These are phyloP conservation scores for Helicocarpus griseus DNA, from an alignment of 2,329 filamentous ascomycete species.

Conservation along the genomic window DNA sequence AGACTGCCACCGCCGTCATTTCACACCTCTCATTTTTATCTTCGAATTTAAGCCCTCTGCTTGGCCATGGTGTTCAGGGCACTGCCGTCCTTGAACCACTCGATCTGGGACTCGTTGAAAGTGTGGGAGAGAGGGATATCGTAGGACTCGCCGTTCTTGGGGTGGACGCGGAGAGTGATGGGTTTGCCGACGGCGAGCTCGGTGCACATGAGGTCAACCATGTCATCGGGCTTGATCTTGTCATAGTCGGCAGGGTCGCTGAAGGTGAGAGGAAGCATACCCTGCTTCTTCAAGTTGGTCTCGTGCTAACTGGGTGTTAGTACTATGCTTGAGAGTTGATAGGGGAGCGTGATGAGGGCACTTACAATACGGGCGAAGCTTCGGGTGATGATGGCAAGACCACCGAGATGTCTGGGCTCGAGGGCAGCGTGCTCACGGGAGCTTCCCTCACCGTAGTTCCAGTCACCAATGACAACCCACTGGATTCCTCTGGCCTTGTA, in stretches of 20 bases:
- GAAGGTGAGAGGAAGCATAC: conserved; percentile 98
- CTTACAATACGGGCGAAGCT: conserved; percentile 85
- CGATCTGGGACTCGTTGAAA: conserved; percentile 94
- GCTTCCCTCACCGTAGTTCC: conserved; percentile 97
- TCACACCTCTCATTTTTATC: not conserved
- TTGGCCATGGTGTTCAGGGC: conserved; percentile 99
- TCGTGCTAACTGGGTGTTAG: conserved; percentile 55
- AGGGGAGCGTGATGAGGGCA: conserved; percentile 11
- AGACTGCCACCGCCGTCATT: not conserved
- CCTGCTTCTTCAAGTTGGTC: conserved; percentile 99
- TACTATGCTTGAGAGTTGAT: not conserved
- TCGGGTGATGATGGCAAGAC: conserved; percentile 90
- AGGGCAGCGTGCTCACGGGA: conserved; percentile 98
- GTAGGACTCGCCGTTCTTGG: conserved; percentile 71
- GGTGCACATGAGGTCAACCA: conserved; percentile 80
- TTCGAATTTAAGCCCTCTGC: conserved; percentile 24
- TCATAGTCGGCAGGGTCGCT: conserved; percentile 92
- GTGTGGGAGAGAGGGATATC: conserved; percentile 84
- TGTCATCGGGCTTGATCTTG: conserved; percentile 87
- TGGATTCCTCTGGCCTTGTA: conserved; percentile 95
- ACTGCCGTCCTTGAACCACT: conserved; percentile 98
- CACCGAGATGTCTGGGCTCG: conserved; percentile 93
- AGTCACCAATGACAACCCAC: conserved; percentile 98
- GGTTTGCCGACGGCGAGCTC: conserved; percentile 88
- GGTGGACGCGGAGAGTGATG: conserved; percentile 83